Evolutionary conservation across 768 basidiomycete genomes (phyloP), one percentile per base, ranked within the genome.

Genomic region (Hemileccinum rubropunctum): DNA sequence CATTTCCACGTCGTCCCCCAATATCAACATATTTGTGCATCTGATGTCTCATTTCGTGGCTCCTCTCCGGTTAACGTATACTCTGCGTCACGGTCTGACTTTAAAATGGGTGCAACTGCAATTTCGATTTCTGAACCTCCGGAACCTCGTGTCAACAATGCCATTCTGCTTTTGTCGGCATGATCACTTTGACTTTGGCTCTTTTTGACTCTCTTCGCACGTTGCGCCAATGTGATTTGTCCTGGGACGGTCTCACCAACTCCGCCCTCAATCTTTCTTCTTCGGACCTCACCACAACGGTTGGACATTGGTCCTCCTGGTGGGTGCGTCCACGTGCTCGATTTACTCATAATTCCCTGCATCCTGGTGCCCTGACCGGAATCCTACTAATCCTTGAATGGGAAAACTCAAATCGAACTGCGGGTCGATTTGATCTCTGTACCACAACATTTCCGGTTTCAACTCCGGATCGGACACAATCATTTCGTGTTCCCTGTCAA

Each of bases 61-160:
- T 11, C 14, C 28, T 36, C 41, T 45, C 32, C 40, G 21, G 38
- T 30, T 14, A 42, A 43, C 47, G 40, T 46, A 34, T 42, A 28
- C 26, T 18, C n/a, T 36, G 27, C 20, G 47, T 46, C 45, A 47
- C 17, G 11, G 32, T 51, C 56, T 36, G 42, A 40, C 43, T 53
- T 54, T 50, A 42, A 51, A 54, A 50, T 48, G 34, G 23, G 33
- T 8, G 53, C 17, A 56, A 63, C 64, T 40, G 61, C 61, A 51
- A 57, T 66, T 53, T 48, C 32, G 48, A 52, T 64, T 49, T 32
- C 18, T 54, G 33, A 38, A 56, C 64, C 49, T 59, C 66, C 64
- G 64, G 63, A 47, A 38, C 63, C 63, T 62, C 63, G 47, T 65
- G 62, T 53, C 46, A 17, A 53, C 26, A 32, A 45, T 36, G 21